phyloP scores from a whole-genome alignment of 306 rosid genomes.

The Delonix regia region DNA sequence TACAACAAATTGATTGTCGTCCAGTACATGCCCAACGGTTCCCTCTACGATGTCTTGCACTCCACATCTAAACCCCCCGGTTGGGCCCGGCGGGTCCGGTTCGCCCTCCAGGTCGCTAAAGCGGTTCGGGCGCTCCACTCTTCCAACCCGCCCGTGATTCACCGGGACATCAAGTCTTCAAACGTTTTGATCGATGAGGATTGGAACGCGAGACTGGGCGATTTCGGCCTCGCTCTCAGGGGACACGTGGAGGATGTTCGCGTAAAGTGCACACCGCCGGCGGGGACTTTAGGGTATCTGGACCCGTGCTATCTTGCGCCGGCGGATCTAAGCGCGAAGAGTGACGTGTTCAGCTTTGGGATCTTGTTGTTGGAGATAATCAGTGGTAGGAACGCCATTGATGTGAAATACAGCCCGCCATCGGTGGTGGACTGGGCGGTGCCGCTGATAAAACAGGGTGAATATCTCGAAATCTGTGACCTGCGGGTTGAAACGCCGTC shows the following conservation, averaged over 20 bases:
- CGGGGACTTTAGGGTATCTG: constrained; percentile 80
- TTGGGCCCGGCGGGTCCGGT: constrained; percentile 53
- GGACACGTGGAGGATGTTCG: constrained; percentile 63
- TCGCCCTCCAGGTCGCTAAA: constrained; percentile 59
- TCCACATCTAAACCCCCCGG: constrained; percentile 49
- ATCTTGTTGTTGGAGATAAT: constrained; percentile 62
- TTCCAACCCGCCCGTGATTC: constrained; percentile 68
- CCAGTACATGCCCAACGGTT: constrained; percentile 73
- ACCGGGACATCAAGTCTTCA: constrained; percentile 73
- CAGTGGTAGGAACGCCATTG: constrained; percentile 72
- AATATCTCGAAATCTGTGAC: constrained; percentile 49
- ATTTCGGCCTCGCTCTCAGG: constrained; percentile 67
- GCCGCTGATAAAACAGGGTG: constrained; percentile 53
- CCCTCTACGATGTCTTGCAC: constrained; percentile 60
- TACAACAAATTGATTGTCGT: constrained; percentile 55
- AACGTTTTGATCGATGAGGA: constrained; percentile 61
- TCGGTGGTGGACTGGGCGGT: constrained; percentile 74
- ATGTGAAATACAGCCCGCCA: constrained; percentile 67
- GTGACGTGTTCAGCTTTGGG: constrained; percentile 83
- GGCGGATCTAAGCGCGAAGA: constrained; percentile 59
- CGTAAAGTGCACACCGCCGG: constrained; percentile 60
- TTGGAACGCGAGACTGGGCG: constrained; percentile 62
- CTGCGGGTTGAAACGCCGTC: constrained; percentile 49
- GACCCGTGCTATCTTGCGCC: constrained; percentile 78
- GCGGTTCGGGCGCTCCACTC: constrained; percentile 55